phyloP scores from a whole-genome alignment of 495 filamentous ascomycete genomes.

The Hypoxylon perforatum region DNA sequence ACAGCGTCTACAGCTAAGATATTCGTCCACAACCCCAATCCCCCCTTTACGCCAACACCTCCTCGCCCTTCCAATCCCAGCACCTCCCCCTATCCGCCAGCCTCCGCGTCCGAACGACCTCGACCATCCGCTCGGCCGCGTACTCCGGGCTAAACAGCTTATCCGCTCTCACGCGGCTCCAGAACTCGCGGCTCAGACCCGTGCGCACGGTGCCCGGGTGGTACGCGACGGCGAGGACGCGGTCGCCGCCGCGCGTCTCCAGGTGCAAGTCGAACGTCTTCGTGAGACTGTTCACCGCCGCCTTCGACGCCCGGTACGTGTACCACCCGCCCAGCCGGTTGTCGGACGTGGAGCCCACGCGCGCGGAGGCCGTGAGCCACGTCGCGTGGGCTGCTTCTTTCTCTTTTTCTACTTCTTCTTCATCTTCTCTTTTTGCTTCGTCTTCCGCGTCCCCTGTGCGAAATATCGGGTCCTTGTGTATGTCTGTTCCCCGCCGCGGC shows the following conservation, averaged over 20 bases:
- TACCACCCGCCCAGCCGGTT: slow-evolving; percentile 80
- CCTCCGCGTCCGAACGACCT: slow-evolving; percentile 59
- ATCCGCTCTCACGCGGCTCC: slow-evolving; percentile 66
- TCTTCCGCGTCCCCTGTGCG: not conserved
- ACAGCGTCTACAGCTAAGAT: no score
- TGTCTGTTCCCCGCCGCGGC: slow-evolving; percentile 59
- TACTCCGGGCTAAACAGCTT: slow-evolving; percentile 72
- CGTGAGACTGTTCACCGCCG: slow-evolving; percentile 74
- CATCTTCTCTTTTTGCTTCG: not conserved
- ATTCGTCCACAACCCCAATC: no score
- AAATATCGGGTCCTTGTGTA: slow-evolving; percentile 5
- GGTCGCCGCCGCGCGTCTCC: slow-evolving; percentile 60
- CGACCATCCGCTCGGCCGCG: slow-evolving; percentile 68
- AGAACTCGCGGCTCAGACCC: slow-evolving; percentile 76
- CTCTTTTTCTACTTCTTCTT: not conserved
- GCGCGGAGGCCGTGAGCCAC: slow-evolving; percentile 77
- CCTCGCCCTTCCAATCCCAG: slow-evolving; percentile 83
- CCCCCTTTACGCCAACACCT: slow-evolving; percentile 73
- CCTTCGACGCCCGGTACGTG: slow-evolving; percentile 78
- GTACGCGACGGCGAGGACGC: slow-evolving; percentile 73
- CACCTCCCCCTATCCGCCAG: slow-evolving; percentile 70
- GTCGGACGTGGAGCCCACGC: slow-evolving; percentile 78
- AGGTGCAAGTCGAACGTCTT: slow-evolving; percentile 81
- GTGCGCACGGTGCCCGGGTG: slow-evolving; percentile 89
- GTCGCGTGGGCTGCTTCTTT: no score